phyloP scores from a whole-genome alignment of 2,329 filamentous ascomycete species.

The Zymoseptoria passerinii region DNA sequence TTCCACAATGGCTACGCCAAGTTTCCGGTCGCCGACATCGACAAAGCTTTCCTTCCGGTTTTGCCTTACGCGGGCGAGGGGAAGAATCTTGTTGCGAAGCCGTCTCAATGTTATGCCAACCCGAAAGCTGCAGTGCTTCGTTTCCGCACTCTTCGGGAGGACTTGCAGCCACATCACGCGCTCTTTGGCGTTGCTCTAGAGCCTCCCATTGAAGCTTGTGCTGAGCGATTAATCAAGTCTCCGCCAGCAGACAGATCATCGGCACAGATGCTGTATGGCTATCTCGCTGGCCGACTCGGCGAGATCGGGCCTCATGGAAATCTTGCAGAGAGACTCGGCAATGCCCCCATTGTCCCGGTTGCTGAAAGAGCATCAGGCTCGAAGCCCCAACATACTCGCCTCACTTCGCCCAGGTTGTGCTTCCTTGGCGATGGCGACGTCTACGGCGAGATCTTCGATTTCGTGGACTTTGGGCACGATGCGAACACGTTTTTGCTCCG shows the following conservation, averaged over 20 bases:
- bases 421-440: slow-evolving; percentile 67
- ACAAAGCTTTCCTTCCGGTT: slow-evolving; percentile 55
- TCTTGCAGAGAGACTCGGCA: slow-evolving; percentile 52
- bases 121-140: slow-evolving; percentile 66
- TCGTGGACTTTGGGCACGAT: slow-evolving; percentile 83
- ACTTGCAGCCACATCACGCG: slow-evolving; percentile 69
- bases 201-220: slow-evolving; percentile 68
- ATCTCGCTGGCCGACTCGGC: slow-evolving; percentile 67
- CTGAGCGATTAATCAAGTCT: slow-evolving; percentile 60
- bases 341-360: slow-evolving; percentile 66
- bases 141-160: slow-evolving; percentile 66
- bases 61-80: slow-evolving; percentile 56
- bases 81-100: slow-evolving; percentile 52
- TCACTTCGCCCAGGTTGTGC: slow-evolving; percentile 62
- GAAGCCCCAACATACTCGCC: slow-evolving; percentile 34
- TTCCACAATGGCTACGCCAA: slow-evolving; percentile 65
- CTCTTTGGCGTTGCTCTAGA: slow-evolving; percentile 83
- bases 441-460: slow-evolving; percentile 91
- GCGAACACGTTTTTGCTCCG: slow-evolving; percentile 83
- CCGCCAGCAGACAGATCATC: slow-evolving; percentile 61
- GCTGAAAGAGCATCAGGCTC: slow-evolving; percentile 15
- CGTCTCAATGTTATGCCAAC: slow-evolving; percentile 75
- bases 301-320: slow-evolving; percentile 56
- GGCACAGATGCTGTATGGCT: slow-evolving; percentile 68
- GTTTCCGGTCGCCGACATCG: slow-evolving; percentile 48